phyloP scores from a whole-genome alignment of 495 filamentous ascomycete species.

The Talaromyces adpressus region DNA sequence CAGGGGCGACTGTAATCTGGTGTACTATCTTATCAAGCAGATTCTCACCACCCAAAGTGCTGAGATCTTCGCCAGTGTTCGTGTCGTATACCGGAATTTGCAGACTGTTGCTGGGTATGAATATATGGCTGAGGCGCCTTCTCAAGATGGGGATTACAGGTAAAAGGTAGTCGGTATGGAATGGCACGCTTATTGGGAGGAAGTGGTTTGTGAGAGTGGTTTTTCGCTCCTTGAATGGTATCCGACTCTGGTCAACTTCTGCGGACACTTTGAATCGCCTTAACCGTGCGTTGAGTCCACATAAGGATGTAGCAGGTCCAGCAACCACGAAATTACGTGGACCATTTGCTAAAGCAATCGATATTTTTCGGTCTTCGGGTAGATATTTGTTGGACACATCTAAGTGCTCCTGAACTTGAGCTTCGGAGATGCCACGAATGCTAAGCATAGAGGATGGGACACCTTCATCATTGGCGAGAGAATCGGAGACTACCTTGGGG shows the following conservation, averaged over 20 bases:
- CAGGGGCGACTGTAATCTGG: slow-evolving; percentile 87
- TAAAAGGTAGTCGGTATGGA: background rate
- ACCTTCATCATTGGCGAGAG: slow-evolving; percentile 13
- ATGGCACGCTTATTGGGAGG: background rate
- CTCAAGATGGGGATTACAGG: background rate
- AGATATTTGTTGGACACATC: slow-evolving; percentile 17
- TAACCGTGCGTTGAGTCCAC: slow-evolving; percentile 12
- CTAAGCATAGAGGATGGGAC: slow-evolving; percentile 9
- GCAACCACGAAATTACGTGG: slow-evolving; percentile 23
- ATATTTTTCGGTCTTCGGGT: slow-evolving; percentile 10
- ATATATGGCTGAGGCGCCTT: background rate
- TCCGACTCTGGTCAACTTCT: slow-evolving; percentile 14
- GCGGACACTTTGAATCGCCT: slow-evolving; percentile 3
- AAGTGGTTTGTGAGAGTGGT: background rate
- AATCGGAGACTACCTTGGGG: slow-evolving; percentile 6
- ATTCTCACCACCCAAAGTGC: slow-evolving; percentile 51
- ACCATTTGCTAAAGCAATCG: slow-evolving; percentile 24
- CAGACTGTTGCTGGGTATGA: background rate
- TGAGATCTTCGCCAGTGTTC: slow-evolving; percentile 74
- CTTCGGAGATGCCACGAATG: slow-evolving; percentile 16
- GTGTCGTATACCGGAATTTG: slow-evolving; percentile 80
- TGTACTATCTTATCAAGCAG: slow-evolving; percentile 78
- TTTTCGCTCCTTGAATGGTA: slow-evolving; percentile 1
- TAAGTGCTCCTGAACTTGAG: slow-evolving; percentile 30
- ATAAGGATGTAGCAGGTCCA: slow-evolving; percentile 20